A percentile compares a stretch with the other conserved stretches of the same genome.
Evolutionary conservation across 129 eudicot genomes (phyloP).

Genomic region (Glebionis coronaria): DNA sequence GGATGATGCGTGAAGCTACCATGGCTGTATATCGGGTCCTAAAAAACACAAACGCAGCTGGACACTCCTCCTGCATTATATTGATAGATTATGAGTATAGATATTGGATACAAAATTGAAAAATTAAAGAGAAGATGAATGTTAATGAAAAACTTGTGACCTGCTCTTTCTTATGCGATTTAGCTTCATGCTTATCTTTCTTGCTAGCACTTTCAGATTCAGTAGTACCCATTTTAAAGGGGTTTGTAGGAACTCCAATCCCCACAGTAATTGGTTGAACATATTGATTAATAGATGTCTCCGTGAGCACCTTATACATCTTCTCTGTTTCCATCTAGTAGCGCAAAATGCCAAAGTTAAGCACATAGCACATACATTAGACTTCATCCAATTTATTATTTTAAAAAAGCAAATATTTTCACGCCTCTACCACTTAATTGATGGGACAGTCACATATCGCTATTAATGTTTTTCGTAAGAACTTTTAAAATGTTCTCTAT

Average conservation of each 20-base stretch:
- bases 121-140: neutral
- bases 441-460: no score
- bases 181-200: slow-evolving; percentile 31
- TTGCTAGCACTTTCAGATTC: slow-evolving; percentile 35
- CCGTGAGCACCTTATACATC: slow-evolving; percentile 59
- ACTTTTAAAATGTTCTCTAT: no score
- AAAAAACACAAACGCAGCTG: slow-evolving; percentile 86
- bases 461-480: no score
- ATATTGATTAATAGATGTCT: slow-evolving; percentile 29
- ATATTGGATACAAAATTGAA: neutral
- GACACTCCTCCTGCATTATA: slow-evolving; percentile 83
- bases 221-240: slow-evolving; percentile 35
- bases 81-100: neutral
- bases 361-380: neutral
- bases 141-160: slow-evolving; percentile 27
- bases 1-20: slow-evolving; percentile 71
- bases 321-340: slow-evolving; percentile 62
- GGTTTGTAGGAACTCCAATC: slow-evolving; percentile 17
- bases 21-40: slow-evolving; percentile 90
- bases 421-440: no score
- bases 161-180: slow-evolving; percentile 47
- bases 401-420: no score
- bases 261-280: slow-evolving; percentile 43
- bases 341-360: slow-evolving; percentile 5
- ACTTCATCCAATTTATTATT: no score